Conservation (phyloP, 2,329 filamentous ascomycete species). For the Ceratocystis cubensis region DNA sequence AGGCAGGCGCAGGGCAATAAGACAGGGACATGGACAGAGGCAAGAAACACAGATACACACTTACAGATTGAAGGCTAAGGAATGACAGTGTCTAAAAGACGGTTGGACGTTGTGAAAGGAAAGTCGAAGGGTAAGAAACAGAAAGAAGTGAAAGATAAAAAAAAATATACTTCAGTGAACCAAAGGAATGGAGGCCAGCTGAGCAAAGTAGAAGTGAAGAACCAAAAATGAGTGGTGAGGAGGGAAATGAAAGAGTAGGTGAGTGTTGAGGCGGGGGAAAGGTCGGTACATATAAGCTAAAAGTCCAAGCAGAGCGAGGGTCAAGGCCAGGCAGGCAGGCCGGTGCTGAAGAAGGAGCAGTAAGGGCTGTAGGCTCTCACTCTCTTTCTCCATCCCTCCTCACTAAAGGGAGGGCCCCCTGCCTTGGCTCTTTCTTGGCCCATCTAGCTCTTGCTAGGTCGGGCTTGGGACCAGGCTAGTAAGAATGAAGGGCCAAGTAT, state of each 20-base stretch:
- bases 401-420: not conserved
- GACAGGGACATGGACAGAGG: not conserved
- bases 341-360: not conserved
- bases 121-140: constrained; percentile 9
- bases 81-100: constrained; percentile 16
- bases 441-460: not conserved
- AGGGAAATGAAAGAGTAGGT: constrained; percentile 3
- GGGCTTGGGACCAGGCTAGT: not conserved
- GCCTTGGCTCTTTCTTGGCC: no score
- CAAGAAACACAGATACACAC: not conserved
- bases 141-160: constrained; percentile 12
- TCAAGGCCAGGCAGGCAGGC: no score
- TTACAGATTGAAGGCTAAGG: constrained; percentile 17
- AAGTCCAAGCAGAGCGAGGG: not conserved
- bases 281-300: constrained; percentile 1
- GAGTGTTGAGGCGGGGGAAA: not conserved
- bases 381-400: not conserved
- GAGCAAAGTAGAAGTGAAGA: constrained; percentile 11
- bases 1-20: not conserved
- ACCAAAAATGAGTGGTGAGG: constrained; percentile 14
- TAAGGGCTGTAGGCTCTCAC: not conserved
- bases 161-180: constrained; percentile 11
- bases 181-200: constrained; percentile 19
- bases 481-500: constrained; percentile 6
- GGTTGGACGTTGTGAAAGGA: not conserved